These are phyloP conservation scores for Pleomassaria siparia DNA, from an alignment of 2,329 filamentous ascomycete genomes.

Conservation along the genomic window DNA sequence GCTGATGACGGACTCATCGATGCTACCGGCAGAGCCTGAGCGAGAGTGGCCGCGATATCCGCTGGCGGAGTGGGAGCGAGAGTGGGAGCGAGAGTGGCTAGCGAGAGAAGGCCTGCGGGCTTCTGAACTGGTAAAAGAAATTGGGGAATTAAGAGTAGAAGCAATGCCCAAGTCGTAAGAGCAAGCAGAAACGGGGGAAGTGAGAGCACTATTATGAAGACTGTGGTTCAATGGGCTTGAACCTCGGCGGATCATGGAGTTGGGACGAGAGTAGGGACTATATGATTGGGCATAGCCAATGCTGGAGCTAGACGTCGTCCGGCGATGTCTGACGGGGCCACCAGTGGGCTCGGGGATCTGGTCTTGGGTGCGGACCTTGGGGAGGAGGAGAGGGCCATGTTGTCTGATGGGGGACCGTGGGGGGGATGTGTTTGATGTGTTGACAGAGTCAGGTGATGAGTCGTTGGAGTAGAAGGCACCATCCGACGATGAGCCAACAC, in stretches of 20 bases:
- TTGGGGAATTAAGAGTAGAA: slow-evolving; percentile 65
- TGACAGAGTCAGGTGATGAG: slow-evolving; percentile 68
- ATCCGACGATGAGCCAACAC: slow-evolving; percentile 55
- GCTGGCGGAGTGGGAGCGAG: slow-evolving; percentile 40
- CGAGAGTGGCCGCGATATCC: slow-evolving; percentile 43
- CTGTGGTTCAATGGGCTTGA: slow-evolving; percentile 49
- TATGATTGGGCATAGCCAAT: slow-evolving; percentile 45
- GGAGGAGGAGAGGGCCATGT: slow-evolving; percentile 77
- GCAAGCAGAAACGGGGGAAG: slow-evolving; percentile 49
- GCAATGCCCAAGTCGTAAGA: slow-evolving; percentile 42
- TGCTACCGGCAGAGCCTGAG: slow-evolving; percentile 66
- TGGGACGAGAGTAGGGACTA: slow-evolving; percentile 52
- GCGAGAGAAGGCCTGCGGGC: slow-evolving; percentile 41
- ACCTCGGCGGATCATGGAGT: slow-evolving; percentile 48
- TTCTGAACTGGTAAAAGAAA: slow-evolving; percentile 48
- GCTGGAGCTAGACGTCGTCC: slow-evolving; percentile 55
- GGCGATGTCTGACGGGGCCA: slow-evolving; percentile 58
- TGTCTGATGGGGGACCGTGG: slow-evolving; percentile 72
- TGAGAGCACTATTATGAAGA: slow-evolving; percentile 43
- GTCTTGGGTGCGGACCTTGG: slow-evolving; percentile 85
- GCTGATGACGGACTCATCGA: slow-evolving; percentile 66
- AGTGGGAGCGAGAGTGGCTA: slow-evolving; percentile 46
- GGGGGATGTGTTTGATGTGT: slow-evolving; percentile 70
- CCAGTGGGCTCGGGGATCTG: slow-evolving; percentile 67
- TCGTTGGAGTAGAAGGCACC: slow-evolving; percentile 65